Percentiles rank a stretch among this genome's conserved stretches.
Conservation (phyloP, 2,329 filamentous ascomycete species). For the Torrubiellomyces zombiae region DNA sequence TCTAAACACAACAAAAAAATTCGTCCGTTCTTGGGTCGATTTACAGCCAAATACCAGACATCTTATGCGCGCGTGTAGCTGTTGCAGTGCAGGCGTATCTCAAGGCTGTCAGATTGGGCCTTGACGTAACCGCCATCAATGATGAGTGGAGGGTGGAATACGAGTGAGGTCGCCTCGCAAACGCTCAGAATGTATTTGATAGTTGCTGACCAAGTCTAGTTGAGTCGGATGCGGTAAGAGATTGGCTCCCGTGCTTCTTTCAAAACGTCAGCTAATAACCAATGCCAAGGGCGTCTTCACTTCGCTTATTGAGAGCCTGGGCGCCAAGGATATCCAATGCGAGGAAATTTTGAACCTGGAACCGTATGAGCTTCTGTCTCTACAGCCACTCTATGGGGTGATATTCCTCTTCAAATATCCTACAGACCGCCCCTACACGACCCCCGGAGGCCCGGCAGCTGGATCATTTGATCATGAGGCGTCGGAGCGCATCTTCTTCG, state of each 20-base stretch:
- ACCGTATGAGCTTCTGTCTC: slow-evolving; percentile 49
- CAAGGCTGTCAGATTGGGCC: too few species aligned
- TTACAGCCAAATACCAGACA: too few species aligned
- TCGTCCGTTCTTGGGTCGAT: too few species aligned
- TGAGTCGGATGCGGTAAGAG: slow-evolving; percentile 79
- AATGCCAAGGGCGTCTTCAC: slow-evolving; percentile 72
- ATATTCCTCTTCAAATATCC: slow-evolving; percentile 99
- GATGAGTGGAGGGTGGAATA: slow-evolving; percentile 86
- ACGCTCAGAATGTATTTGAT: background rate
- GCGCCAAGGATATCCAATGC: slow-evolving; percentile 87
- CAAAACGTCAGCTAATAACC: background rate
- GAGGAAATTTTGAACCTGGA: slow-evolving; percentile 91
- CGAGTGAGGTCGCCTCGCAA: too few species aligned
- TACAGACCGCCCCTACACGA: slow-evolving; percentile 46
- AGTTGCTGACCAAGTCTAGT: slow-evolving; percentile 27
- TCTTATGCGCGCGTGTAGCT: too few species aligned
- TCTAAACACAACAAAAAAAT: too few species aligned
- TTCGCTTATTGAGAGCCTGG: slow-evolving; percentile 78
- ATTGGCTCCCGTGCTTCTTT: slow-evolving; percentile 3
- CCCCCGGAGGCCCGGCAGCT: slow-evolving; percentile 52
- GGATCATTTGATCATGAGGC: slow-evolving; percentile 66
- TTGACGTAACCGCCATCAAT: too few species aligned
- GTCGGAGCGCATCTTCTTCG: slow-evolving; percentile 74
- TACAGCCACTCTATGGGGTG: slow-evolving; percentile 77
- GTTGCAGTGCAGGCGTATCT: too few species aligned